Conservation (phyloP, 2,329 filamentous ascomycete genomes). For the Ophiocordyceps camponoti-floridani region DNA sequence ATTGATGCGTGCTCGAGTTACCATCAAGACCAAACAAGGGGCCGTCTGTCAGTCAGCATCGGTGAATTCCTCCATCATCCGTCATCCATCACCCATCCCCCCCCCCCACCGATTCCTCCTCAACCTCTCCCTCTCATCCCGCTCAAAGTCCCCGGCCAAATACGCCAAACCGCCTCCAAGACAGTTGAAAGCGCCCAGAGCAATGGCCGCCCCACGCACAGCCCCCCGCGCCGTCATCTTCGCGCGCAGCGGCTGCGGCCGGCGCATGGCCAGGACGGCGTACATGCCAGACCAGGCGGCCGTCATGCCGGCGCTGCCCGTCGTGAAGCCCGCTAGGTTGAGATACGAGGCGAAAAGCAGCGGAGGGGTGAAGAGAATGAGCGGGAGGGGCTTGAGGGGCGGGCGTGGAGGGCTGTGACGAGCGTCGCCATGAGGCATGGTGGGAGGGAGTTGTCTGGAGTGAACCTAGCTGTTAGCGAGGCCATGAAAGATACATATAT, state of each 20-base stretch:
- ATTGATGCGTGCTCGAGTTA: too few relatives aligned
- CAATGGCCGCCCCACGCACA: constrained; percentile 32
- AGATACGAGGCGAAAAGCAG: constrained; percentile 40
- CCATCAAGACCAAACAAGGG: too few relatives aligned
- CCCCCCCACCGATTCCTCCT: constrained; percentile 32
- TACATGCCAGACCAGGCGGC: constrained; percentile 41
- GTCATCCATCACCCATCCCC: not conserved
- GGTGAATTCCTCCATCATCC: too few relatives aligned
- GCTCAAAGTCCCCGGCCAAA: constrained; percentile 28
- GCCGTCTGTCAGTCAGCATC: too few relatives aligned
- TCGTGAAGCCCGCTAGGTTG: constrained; percentile 39
- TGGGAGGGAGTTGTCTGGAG: constrained; percentile 32
- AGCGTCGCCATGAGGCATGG: constrained; percentile 37
- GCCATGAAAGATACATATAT: not conserved
- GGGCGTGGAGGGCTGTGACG: constrained; percentile 35
- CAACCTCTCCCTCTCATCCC: constrained; percentile 27
- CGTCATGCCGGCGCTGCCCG: constrained; percentile 35
- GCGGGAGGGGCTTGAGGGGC: constrained; percentile 32
- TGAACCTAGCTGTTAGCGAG: not conserved
- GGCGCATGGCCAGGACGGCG: constrained; percentile 32
- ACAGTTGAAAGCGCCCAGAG: constrained; percentile 28
- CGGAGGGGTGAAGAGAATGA: constrained; percentile 32
- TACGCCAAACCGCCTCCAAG: constrained; percentile 34
- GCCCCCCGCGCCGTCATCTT: constrained; percentile 29
- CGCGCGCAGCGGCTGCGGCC: constrained; percentile 19